Percentiles rank a stretch among this genome's conserved stretches.
Conservation (phyloP, 345 rosid genomes). For the Camelina neglecta region DNA sequence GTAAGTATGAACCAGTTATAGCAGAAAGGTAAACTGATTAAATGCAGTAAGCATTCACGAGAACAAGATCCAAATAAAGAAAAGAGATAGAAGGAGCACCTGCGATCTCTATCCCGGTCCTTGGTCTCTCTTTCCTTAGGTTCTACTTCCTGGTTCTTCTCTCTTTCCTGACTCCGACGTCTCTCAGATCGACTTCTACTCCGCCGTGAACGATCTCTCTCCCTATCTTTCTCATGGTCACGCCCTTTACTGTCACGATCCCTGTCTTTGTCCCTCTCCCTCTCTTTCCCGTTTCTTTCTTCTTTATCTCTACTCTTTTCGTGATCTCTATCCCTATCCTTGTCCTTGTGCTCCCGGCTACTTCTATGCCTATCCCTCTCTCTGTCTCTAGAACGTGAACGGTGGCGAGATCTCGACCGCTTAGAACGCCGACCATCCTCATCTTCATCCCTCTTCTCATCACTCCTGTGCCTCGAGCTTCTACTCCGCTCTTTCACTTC, state of each 20-base stretch:
- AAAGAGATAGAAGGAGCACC: constrained; percentile 51
- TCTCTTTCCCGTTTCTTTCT: constrained; percentile 51
- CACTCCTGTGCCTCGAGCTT: constrained; percentile 62
- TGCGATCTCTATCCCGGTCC: constrained; percentile 77
- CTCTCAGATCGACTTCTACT: constrained; percentile 68
- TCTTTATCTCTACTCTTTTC: constrained; percentile 40
- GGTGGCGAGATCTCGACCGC: constrained; percentile 57
- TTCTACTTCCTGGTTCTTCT: constrained; percentile 57
- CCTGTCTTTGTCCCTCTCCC: constrained; percentile 55
- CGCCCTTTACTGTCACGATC: constrained; percentile 55
- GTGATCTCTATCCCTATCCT: constrained; percentile 55
- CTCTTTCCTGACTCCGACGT: constrained; percentile 65
- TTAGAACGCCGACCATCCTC: constrained; percentile 57
- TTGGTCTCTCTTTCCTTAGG: constrained; percentile 58
- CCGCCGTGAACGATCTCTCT: constrained; percentile 54
- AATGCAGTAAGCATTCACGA: constrained; percentile 4
- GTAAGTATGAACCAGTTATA: constrained; percentile 12
- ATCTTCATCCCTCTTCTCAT: constrained; percentile 56
- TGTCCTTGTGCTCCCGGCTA: constrained; percentile 63
- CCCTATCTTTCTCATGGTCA: constrained; percentile 55
- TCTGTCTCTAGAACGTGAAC: constrained; percentile 77
- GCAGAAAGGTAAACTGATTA: constrained; percentile 5
- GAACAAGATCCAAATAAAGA: neutral
- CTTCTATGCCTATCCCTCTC: constrained; percentile 67
- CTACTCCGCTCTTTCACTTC: constrained; percentile 57